Conservation (phyloP, 2,329 filamentous ascomycete species). For the Penicillium sp. region DNA sequence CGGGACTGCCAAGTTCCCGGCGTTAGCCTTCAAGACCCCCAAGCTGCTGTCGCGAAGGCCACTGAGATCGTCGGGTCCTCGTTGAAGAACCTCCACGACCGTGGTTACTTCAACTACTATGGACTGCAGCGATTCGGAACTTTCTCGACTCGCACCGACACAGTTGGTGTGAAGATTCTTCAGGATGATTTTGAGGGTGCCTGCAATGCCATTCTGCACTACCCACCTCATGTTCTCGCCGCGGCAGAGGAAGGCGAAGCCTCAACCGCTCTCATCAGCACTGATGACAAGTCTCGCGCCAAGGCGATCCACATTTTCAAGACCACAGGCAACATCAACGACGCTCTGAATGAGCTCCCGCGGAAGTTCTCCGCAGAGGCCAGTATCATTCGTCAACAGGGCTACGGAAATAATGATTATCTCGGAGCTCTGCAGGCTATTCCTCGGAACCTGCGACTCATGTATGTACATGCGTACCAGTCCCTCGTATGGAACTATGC, state of each 20-base stretch:
- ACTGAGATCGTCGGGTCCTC: slow-evolving; percentile 54
- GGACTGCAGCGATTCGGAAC: slow-evolving; percentile 96
- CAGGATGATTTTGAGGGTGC: slow-evolving; percentile 78
- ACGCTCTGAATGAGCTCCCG: slow-evolving; percentile 70
- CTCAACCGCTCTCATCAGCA: slow-evolving; percentile 54
- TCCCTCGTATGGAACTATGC: slow-evolving; percentile 91
- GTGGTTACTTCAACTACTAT: slow-evolving; percentile 96
- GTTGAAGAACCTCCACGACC: slow-evolving; percentile 65
- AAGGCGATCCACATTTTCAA: slow-evolving; percentile 75
- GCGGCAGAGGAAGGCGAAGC: slow-evolving; percentile 52
- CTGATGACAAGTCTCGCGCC: slow-evolving; percentile 78
- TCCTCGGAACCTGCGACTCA: slow-evolving; percentile 76
- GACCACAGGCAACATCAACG: slow-evolving; percentile 57
- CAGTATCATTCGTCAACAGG: slow-evolving; percentile 75
- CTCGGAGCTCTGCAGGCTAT: slow-evolving; percentile 79
- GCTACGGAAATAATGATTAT: slow-evolving; percentile 63
- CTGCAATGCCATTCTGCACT: slow-evolving; percentile 73
- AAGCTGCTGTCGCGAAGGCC: slow-evolving; percentile 45
- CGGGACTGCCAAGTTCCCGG: slow-evolving; percentile 73
- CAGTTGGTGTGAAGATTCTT: slow-evolving; percentile 80
- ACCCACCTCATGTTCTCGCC: slow-evolving; percentile 63
- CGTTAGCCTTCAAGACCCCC: slow-evolving; percentile 44
- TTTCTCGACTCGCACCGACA: slow-evolving; percentile 80
- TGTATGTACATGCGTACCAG: slow-evolving; percentile 98
- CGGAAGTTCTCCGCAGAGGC: slow-evolving; percentile 78